A percentile compares a stretch with the other conserved stretches of the same genome.
phyloP scores from a whole-genome alignment of 2,329 filamentous ascomycete genomes.

The Arthrobotrys entomopaga region DNA sequence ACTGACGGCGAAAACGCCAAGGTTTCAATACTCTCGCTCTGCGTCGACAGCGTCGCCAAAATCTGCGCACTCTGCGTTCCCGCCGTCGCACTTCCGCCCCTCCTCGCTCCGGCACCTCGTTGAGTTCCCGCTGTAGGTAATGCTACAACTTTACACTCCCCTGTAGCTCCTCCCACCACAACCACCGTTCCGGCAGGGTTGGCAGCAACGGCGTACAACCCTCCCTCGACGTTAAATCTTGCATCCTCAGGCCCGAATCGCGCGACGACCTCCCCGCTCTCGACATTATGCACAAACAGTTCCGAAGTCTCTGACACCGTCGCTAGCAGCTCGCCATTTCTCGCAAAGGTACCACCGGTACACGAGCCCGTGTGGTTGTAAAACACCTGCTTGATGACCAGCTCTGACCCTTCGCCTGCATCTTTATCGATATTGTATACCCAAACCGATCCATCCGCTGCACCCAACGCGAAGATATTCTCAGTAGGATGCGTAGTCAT shows the following conservation, averaged over 20 bases:
- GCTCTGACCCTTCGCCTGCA: slow-evolving; percentile 68
- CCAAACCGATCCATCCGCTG: slow-evolving; percentile 92
- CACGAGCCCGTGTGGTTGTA: slow-evolving; percentile 87
- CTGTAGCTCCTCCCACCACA: slow-evolving; percentile 87
- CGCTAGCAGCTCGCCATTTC: slow-evolving; percentile 84
- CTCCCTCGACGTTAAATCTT: slow-evolving; percentile 90
- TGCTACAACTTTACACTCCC: slow-evolving; percentile 83
- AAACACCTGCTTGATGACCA: slow-evolving; percentile 89
- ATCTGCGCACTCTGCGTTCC: slow-evolving; percentile 73
- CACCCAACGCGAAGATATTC: slow-evolving; percentile 83
- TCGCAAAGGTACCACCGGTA: slow-evolving; percentile 90
- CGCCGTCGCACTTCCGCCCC: slow-evolving; percentile 62
- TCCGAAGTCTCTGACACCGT: slow-evolving; percentile 90
- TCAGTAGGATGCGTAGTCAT: slow-evolving; percentile 73
- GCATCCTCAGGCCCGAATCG: slow-evolving; percentile 83
- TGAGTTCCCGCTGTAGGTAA: slow-evolving; percentile 70
- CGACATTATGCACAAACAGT: slow-evolving; percentile 89
- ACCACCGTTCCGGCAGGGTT: slow-evolving; percentile 82
- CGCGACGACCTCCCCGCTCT: slow-evolving; percentile 74
- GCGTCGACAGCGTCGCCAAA: slow-evolving; percentile 82
- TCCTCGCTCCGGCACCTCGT: slow-evolving; percentile 61
- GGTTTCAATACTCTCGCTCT: slow-evolving; percentile 82
- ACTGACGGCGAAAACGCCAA: slow-evolving; percentile 71
- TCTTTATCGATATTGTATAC: slow-evolving; percentile 84
- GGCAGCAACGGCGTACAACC: slow-evolving; percentile 86